Conservation (phyloP, 176 grass and related monocot genomes). For the Musa troglodytarum region DNA sequence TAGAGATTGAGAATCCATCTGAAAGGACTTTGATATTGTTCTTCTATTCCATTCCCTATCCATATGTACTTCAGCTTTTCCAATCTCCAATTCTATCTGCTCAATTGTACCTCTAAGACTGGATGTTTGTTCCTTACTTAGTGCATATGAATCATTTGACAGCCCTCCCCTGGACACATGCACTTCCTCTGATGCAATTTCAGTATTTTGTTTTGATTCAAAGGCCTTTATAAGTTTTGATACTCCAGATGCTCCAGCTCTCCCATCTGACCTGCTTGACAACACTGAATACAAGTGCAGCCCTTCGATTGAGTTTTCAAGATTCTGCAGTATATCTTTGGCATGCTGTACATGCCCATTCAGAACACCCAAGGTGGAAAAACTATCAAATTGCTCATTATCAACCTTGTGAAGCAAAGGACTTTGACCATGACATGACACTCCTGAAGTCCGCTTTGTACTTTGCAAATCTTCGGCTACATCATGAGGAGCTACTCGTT, state of each 20-base stretch:
- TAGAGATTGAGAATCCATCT: constrained; percentile 34
- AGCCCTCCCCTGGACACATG: constrained; percentile 2
- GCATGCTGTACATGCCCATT: constrained; percentile 51
- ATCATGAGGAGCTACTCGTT: constrained; percentile 5
- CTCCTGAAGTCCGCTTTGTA: constrained; percentile 1
- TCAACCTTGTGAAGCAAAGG: constrained; percentile 9
- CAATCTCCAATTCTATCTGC: constrained; percentile 41
- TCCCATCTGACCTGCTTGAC: constrained; percentile 19
- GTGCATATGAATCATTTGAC: constrained; percentile 41
- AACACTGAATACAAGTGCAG: constrained; percentile 39
- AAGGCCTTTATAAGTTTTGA: constrained; percentile 88
- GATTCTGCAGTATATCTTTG: constrained; percentile 51
- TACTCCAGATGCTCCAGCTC: constrained; percentile 36
- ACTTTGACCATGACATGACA: constrained; percentile 17
- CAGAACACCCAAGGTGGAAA: constrained; percentile 37
- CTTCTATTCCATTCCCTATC: constrained; percentile 26
- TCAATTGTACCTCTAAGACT: constrained; percentile 46
- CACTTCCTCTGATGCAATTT: constrained; percentile 44
- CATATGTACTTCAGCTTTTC: constrained; percentile 49
- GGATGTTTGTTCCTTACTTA: constrained; percentile 42
- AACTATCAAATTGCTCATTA: constrained; percentile 28
- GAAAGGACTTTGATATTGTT: constrained; percentile 35
- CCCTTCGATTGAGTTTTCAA: constrained; percentile 64
- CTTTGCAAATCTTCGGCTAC: constrained; percentile 29
- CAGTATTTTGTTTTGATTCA: constrained; percentile 54